Base-by-base conservation (phyloP, 1,284 basidiomycete genomes). In the Lentinula novae-zelandiae region DNA sequence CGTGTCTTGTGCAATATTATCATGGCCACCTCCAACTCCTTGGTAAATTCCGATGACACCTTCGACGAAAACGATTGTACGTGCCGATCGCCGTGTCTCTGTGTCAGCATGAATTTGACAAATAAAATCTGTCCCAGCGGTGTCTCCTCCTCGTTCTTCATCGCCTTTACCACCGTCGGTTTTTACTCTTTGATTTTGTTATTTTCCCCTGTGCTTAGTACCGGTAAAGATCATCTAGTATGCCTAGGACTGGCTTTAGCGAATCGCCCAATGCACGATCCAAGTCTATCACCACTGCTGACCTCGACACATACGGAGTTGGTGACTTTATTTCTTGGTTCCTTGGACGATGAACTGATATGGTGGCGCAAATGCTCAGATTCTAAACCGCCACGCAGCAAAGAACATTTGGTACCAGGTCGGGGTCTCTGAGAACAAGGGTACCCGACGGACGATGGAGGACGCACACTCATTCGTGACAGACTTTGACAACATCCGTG, bases 391-490 rank as follows among this genome's bases (percentile, higher is more conserved):
- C 61, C 82, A 83, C 69, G 80, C 82, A n/a, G 71, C 73, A 56
- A 77, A 85, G 63, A 82, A 85, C 62, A 73, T 80, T 7, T 82
- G 83, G 10, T 90, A 87, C 69, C 89, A 89, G 65, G 86, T 98
- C 52, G 97, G 96, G 20, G 86, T 99, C 20, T 88, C 89, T 50
- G 94, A 97, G 68, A 95, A 98, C 76, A 93, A 90, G 73, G 93
- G 95, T 58, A 87, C 92, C 66, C 81, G 97, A 62, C 81, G 96
- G 64, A 93, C 90, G 39, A 99, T 99, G 97, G 97, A 99, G 74
- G 97, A 99, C 73, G 86, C 96, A 0, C 96, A 99, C 73, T 93
- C 94, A 36, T 98, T 98, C 70, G 85, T 98, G 58, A 92, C 96
- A 66, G 95, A 98, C 71, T 99, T 93, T 73, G 95, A 88, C 31